Evolutionary conservation across 2,329 filamentous ascomycete species (phyloP).

Genomic region (Sarocladium oryzae): DNA sequence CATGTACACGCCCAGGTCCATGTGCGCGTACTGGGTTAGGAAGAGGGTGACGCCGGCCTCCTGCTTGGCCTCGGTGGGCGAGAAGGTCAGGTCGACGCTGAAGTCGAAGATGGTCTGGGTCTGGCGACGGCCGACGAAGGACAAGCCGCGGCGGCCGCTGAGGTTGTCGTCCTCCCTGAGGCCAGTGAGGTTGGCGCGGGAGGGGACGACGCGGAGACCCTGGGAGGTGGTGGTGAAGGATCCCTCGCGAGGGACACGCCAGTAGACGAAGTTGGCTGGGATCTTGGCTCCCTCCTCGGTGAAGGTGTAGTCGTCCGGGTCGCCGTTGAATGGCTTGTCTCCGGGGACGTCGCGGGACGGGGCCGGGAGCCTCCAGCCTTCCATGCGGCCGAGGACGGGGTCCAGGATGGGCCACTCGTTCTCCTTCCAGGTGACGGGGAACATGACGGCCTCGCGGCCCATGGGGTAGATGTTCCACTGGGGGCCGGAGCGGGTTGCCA

Average conservation of each 20-base stretch:
- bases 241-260: slow-evolving; percentile 34
- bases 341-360: slow-evolving; percentile 22
- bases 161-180: slow-evolving; percentile 8
- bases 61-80: slow-evolving; percentile 29
- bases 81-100: slow-evolving; percentile 38
- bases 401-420: slow-evolving; percentile 41
- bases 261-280: slow-evolving; percentile 39
- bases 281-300: slow-evolving; percentile 25
- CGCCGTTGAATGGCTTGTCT: slow-evolving; percentile 30
- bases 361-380: slow-evolving; percentile 28
- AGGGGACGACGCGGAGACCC: slow-evolving; percentile 19
- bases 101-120: slow-evolving; percentile 48
- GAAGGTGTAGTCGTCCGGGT: slow-evolving; percentile 35
- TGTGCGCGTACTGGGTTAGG: slow-evolving; percentile 46
- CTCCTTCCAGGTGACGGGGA: slow-evolving; percentile 40
- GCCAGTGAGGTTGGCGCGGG: slow-evolving; percentile 16
- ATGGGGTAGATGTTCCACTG: slow-evolving; percentile 30
- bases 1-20: slow-evolving; percentile 33
- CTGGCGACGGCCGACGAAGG: slow-evolving; percentile 48
- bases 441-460: slow-evolving; percentile 40
- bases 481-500: slow-evolving; percentile 21
- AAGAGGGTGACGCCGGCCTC: slow-evolving; percentile 49
- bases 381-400: slow-evolving; percentile 23
- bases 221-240: slow-evolving; percentile 29
- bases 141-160: slow-evolving; percentile 13